phyloP scores from a whole-genome alignment of 345 rosid genomes.

The Eucalyptus virginea region DNA sequence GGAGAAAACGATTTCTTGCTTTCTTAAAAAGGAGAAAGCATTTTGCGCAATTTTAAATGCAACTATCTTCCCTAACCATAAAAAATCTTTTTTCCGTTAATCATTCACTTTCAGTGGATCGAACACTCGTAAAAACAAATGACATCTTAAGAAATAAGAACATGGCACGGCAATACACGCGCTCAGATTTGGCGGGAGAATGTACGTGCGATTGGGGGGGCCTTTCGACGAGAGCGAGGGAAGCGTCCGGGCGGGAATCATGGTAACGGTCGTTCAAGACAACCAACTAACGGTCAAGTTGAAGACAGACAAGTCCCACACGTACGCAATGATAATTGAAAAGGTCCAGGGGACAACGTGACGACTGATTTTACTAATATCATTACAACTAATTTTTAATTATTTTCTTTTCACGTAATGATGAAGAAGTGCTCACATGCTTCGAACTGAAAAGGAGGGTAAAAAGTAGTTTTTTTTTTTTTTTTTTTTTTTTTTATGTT shows the following conservation, averaged over 20 bases:
- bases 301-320: neutral
- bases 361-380: neutral
- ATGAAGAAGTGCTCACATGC: neutral
- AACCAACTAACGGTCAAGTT: conserved; percentile 18
- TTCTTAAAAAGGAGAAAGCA: no score
- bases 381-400: neutral
- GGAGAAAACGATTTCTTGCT: no score
- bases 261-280: conserved; percentile 14
- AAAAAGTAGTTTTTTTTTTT: neutral
- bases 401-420: neutral
- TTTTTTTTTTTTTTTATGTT: no score
- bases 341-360: neutral
- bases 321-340: neutral
- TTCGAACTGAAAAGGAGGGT: neutral
- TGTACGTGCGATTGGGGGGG: neutral
- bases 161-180: neutral
- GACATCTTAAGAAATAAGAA: neutral
- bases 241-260: neutral
- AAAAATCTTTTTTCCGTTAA: neutral
- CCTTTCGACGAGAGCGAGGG: neutral
- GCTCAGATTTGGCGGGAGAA: neutral
- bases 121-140: neutral
- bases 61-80: fast-evolving
- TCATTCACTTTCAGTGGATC: neutral
- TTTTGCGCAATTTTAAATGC: neutral